phyloP scores from a whole-genome alignment of 2,329 filamentous ascomycete genomes.

The Beauveria bassiana region DNA sequence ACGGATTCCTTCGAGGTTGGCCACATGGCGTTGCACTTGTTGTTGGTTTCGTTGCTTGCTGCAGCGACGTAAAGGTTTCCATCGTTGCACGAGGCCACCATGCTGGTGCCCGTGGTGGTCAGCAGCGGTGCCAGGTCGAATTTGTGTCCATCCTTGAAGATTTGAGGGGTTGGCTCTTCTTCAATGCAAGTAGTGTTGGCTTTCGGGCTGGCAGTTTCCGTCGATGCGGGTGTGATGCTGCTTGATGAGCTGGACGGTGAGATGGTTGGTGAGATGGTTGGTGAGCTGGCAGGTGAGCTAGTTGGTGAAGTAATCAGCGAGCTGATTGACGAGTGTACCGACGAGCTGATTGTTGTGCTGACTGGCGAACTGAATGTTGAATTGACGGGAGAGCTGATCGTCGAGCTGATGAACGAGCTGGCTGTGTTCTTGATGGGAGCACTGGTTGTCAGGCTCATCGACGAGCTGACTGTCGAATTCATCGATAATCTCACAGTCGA shows the following conservation, averaged over 20 bases:
- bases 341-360: background rate
- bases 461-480: background rate
- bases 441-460: too few relatives aligned
- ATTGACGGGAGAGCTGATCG: too few relatives aligned
- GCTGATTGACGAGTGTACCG: too few relatives aligned
- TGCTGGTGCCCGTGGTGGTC: constrained; percentile 14
- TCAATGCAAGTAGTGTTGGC: background rate
- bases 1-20: constrained; percentile 14
- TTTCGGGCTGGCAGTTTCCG: background rate
- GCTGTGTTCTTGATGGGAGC: too few relatives aligned
- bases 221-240: background rate
- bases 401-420: too few relatives aligned
- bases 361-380: background rate
- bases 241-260: background rate
- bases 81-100: constrained; percentile 25
- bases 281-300: background rate
- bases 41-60: constrained; percentile 14
- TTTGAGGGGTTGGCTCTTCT: background rate
- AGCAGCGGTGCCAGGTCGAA: constrained; percentile 18
- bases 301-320: background rate
- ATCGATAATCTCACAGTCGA: background rate
- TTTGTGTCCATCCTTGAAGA: constrained; percentile 16
- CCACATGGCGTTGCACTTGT: constrained; percentile 19
- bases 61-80: constrained; percentile 26
- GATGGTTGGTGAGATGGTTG: background rate